A percentile compares a stretch with the other conserved stretches of the same genome.
Evolutionary conservation across 129 eudicot genomes (phyloP).

Genomic region (Centrapalus pauciflorus): DNA sequence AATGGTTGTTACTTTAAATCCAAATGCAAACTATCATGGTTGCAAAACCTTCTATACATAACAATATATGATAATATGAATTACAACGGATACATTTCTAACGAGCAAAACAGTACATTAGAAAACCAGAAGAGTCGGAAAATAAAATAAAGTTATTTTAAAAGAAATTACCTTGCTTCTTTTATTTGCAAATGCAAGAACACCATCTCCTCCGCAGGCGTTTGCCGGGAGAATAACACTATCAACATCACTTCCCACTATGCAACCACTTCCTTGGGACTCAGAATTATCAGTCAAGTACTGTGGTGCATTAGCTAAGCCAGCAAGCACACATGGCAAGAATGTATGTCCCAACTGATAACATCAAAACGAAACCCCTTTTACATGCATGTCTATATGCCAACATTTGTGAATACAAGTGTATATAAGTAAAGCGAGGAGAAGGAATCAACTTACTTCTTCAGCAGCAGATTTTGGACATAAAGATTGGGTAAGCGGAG

Average conservation of each 20-base stretch:
- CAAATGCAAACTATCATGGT: not conserved
- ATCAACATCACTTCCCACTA: conserved; percentile 72
- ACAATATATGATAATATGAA: too few species aligned
- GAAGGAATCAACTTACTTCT: conserved; percentile 47
- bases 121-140: too few species aligned
- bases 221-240: conserved; percentile 81
- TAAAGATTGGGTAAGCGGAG: conserved; percentile 50
- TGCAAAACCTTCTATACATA: too few species aligned
- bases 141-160: not conserved
- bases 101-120: too few species aligned
- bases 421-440: conserved; percentile 6
- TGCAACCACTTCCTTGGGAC: conserved; percentile 36
- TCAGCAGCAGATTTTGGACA: conserved; percentile 96
- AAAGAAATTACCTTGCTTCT: conserved; percentile 45
- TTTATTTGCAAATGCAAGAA: conserved; percentile 74
- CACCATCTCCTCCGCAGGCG: conserved; percentile 88
- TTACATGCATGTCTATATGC: not conserved
- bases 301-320: conserved; percentile 86
- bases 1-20: not conserved
- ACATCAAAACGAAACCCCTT: not conserved
- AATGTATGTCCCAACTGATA: conserved; percentile 87
- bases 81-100: too few species aligned
- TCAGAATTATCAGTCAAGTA: conserved; percentile 39
- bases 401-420: not conserved
- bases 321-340: conserved; percentile 98